These are phyloP conservation scores for Claviceps digitariae DNA, from an alignment of 2,329 filamentous ascomycete species.

Conservation along the genomic window DNA sequence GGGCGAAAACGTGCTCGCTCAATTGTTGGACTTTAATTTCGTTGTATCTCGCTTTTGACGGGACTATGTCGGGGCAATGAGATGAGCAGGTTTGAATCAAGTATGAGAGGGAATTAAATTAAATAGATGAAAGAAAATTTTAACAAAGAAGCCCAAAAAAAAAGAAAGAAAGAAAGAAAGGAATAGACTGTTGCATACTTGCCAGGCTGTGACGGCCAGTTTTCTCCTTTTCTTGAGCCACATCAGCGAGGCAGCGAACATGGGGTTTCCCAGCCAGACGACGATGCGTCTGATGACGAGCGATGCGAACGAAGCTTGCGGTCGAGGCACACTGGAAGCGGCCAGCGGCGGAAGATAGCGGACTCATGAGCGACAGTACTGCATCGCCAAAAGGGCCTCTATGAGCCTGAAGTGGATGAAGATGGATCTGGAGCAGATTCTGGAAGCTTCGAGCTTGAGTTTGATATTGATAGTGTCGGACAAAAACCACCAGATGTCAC, in stretches of 20 bases:
- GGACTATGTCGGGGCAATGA: slow-evolving; percentile 18
- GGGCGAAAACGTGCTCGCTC: slow-evolving; percentile 66
- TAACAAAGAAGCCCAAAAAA: background rate
- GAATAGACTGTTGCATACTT: slow-evolving; percentile 19
- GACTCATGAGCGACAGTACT: slow-evolving; percentile 13
- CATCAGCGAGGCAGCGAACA: slow-evolving; percentile 31
- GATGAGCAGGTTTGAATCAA: background rate
- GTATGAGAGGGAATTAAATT: no score
- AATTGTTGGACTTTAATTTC: slow-evolving; percentile 92
- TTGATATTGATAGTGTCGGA: background rate
- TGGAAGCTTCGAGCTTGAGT: background rate
- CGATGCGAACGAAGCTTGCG: slow-evolving; percentile 37
- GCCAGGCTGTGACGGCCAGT: slow-evolving; percentile 21
- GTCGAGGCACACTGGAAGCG: slow-evolving; percentile 27
- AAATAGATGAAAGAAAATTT: no score
- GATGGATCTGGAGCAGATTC: background rate
- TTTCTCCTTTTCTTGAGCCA: slow-evolving; percentile 13
- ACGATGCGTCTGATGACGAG: slow-evolving; percentile 31
- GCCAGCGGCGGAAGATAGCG: slow-evolving; percentile 19
- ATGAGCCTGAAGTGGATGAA: slow-evolving; percentile 3
- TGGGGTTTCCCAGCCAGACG: slow-evolving; percentile 22
- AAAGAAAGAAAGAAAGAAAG: background rate
- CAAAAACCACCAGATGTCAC: background rate
- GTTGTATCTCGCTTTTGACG: slow-evolving; percentile 60
- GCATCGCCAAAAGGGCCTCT: slow-evolving; percentile 14